Evolutionary conservation across 2,329 filamentous ascomycete genomes (phyloP), one percentile per base, ranked within the genome.

Genomic region (Helotiales sp.): DNA sequence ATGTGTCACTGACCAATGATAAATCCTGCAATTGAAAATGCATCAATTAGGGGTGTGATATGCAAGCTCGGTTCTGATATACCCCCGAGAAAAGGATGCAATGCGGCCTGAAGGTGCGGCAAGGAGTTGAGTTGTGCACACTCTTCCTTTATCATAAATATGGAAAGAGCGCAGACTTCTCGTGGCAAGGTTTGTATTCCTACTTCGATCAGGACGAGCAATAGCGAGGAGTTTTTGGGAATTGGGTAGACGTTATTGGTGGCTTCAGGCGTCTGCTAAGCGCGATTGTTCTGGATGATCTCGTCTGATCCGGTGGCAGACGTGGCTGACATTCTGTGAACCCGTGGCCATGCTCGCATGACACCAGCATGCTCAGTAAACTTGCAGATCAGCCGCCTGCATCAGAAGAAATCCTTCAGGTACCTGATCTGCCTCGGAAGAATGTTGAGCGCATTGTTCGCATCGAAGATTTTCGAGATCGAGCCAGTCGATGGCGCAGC

Each of bases 241-340:
- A n/a, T n/a, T n/a, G n/a, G n/a, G n/a, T n/a, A n/a, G n/a, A n/a
- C 36, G 48, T 50, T 24, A 38, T 51, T 51, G 48, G 48, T 38
- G 31, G 36, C 48, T 27, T 51, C 19, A 29, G 29, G 40, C 40
- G 40, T 12, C 22, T 44, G 22, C 40, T 44, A 44, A 44, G 40
- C 40, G 40, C 40, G 40, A 44, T 44, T 4, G 8, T 17, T 44
- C 3, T 44, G 38, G 38, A 4, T 42, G 38, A 42, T 42, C 22
- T 42, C 19, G 38, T 22, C 38, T 42, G 38, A 42, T 42, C 22
- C 27, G 15, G 40, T 44, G 40, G 40, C 40, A 5, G 5, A 15
- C 10, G 22, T n/a, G n/a, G n/a, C n/a, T n/a, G n/a, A n/a, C n/a
- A n/a, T n/a, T 25, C 40, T 44, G 40, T 44, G 40, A 25, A 44